These are phyloP conservation scores for Coniella vitis DNA, from an alignment of 2,329 filamentous ascomycete genomes.

Conservation along the genomic window DNA sequence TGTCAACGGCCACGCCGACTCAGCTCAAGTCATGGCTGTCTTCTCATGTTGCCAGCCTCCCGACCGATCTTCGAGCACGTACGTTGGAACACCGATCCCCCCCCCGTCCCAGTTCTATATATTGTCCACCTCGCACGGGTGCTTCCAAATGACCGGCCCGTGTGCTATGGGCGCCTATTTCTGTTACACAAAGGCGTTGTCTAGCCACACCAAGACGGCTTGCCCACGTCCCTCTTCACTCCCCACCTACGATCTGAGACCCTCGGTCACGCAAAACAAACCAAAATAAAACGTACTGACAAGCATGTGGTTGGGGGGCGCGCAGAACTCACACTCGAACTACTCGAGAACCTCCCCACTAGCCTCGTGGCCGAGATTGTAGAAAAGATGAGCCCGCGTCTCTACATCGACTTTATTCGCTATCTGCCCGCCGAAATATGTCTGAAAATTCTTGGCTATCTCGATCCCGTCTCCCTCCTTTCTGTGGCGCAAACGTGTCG, in stretches of 20 bases:
- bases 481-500: conserved; percentile 72
- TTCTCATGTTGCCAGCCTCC: conserved; percentile 42
- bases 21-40: conserved; percentile 34
- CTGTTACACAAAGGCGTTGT: conserved; percentile 1
- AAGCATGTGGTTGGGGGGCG: conserved; percentile 1
- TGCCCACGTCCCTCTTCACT: not conserved
- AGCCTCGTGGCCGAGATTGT: conserved; percentile 75
- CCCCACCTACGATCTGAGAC: not conserved
- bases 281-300: conserved; percentile 13
- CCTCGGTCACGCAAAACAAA: not conserved
- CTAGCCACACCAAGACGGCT: not conserved
- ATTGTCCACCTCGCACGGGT: no score
- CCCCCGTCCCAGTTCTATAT: not conserved
- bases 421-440: conserved; percentile 87
- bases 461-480: conserved; percentile 75
- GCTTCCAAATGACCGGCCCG: conserved; percentile 6
- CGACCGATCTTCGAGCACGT: conserved; percentile 44
- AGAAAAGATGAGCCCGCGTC: conserved; percentile 68
- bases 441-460: conserved; percentile 78
- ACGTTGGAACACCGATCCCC: conserved; percentile 20
- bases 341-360: conserved; percentile 73
- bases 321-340: conserved; percentile 70
- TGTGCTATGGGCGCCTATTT: not conserved
- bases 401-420: conserved; percentile 87
- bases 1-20: conserved; percentile 5